phyloP scores from a whole-genome alignment of 352 stramenopile species.

The Halophytophthora batemanensis region DNA sequence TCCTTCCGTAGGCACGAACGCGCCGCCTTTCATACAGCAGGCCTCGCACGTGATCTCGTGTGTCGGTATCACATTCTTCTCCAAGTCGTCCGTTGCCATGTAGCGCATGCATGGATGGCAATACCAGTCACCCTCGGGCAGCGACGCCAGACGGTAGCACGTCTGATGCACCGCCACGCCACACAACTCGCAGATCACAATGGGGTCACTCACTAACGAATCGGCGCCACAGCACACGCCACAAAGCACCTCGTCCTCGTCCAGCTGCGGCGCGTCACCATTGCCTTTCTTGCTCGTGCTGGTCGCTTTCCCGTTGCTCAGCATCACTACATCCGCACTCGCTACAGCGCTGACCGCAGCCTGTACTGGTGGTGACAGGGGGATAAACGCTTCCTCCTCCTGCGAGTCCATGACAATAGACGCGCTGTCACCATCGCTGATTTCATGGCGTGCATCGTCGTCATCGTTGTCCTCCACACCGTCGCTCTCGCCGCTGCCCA shows the following conservation, averaged over 20 bases:
- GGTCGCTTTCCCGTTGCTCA: not conserved
- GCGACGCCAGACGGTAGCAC: slow-evolving; percentile 64
- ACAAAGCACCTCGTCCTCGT: slow-evolving; percentile 55
- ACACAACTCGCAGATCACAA: slow-evolving; percentile 81
- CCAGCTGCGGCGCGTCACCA: not conserved
- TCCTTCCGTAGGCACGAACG: slow-evolving; percentile 43
- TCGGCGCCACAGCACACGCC: slow-evolving; percentile 62
- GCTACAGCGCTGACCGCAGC: not conserved
- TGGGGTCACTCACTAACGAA: slow-evolving; percentile 68
- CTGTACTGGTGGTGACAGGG: not conserved
- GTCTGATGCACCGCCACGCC: slow-evolving; percentile 71
- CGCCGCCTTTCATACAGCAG: slow-evolving; percentile 50
- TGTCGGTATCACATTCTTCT: slow-evolving; percentile 45
- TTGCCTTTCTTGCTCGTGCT: not conserved
- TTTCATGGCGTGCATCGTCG: not conserved
- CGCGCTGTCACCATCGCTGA: not conserved
- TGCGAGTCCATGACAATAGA: slow-evolving; percentile 18
- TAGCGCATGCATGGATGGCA: slow-evolving; percentile 66
- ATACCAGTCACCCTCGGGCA: slow-evolving; percentile 77
- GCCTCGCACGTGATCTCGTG: slow-evolving; percentile 54
- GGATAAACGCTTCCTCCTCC: not conserved
- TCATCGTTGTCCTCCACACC: slow-evolving; percentile 9
- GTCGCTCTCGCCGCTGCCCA: slow-evolving; percentile 31
- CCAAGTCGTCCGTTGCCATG: slow-evolving; percentile 34
- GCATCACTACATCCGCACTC: not conserved